Conservation (phyloP, 2,329 filamentous ascomycete genomes). For the Talaromyces sp. region DNA sequence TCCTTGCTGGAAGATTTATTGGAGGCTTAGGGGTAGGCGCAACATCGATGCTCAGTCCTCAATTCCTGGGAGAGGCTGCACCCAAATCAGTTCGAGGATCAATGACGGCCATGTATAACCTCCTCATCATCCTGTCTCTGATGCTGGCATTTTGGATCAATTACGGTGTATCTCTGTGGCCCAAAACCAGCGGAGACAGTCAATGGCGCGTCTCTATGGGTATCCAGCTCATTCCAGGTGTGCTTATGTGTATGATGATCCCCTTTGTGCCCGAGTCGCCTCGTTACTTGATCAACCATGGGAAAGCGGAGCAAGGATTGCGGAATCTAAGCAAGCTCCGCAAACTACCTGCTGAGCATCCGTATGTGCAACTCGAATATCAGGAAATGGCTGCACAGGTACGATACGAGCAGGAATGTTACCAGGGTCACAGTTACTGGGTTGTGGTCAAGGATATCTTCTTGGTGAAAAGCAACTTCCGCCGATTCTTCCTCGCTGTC, state of each 20-base stretch:
- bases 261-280: slow-evolving; percentile 37
- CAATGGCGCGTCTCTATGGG: slow-evolving; percentile 39
- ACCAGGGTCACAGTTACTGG: slow-evolving; percentile 31
- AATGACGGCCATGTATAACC: slow-evolving; percentile 41
- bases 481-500: slow-evolving; percentile 34
- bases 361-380: slow-evolving; percentile 39
- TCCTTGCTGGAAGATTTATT: slow-evolving; percentile 39
- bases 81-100: slow-evolving; percentile 42
- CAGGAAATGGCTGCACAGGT: slow-evolving; percentile 38
- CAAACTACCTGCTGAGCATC: slow-evolving; percentile 37
- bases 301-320: slow-evolving; percentile 35
- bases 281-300: slow-evolving; percentile 35
- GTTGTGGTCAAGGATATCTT: slow-evolving; percentile 34
- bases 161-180: slow-evolving; percentile 26
- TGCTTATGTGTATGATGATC: slow-evolving; percentile 34
- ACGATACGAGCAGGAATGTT: slow-evolving; percentile 28
- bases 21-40: slow-evolving; percentile 37
- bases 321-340: slow-evolving; percentile 39
- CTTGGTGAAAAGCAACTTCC: slow-evolving; percentile 30
- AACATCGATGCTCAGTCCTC: slow-evolving; percentile 40
- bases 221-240: slow-evolving; percentile 40
- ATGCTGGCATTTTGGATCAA: slow-evolving; percentile 33
- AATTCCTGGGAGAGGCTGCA: slow-evolving; percentile 34
- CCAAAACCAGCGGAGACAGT: slow-evolving; percentile 25
- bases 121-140: slow-evolving; percentile 38